Conservation (phyloP, 768 basidiomycete species). For the Mycena haematopus region DNA sequence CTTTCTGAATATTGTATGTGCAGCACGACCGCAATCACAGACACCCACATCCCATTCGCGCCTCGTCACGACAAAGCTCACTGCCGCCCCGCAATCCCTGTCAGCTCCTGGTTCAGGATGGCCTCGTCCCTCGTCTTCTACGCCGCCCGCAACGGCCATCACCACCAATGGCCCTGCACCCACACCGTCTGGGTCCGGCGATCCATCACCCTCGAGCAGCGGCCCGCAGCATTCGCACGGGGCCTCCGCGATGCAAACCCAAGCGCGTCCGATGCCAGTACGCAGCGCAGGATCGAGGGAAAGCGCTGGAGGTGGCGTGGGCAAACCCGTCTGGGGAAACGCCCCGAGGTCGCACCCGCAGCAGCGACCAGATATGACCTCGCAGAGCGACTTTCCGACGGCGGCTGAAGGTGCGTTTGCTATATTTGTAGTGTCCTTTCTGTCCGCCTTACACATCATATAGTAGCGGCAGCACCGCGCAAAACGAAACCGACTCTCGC, state of each 20-base stretch:
- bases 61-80: conserved; percentile 88
- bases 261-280: conserved; percentile 16
- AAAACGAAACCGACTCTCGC: conserved; percentile 42
- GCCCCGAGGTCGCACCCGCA: conserved; percentile 45
- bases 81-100: conserved; percentile 64
- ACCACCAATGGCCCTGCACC: conserved; percentile 43
- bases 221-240: conserved; percentile 14
- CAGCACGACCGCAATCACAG: conserved; percentile 66
- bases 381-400: conserved; percentile 87
- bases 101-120: conserved; percentile 70
- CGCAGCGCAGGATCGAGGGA: conserved; percentile 20
- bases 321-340: conserved; percentile 78
- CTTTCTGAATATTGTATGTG: conserved; percentile 14
- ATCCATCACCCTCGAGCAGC: conserved; percentile 5
- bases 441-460: neutral
- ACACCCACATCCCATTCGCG: conserved; percentile 70
- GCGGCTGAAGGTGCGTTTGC: conserved; percentile 85
- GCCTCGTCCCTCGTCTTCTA: conserved; percentile 80
- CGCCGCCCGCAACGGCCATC: conserved; percentile 68
- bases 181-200: conserved; percentile 14
- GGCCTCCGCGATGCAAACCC: conserved; percentile 12
- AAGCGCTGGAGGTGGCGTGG: conserved; percentile 34
- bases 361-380: conserved; percentile 50
- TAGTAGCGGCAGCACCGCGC: conserved; percentile 41
- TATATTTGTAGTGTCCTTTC: conserved; percentile 45